phyloP scores from a whole-genome alignment of 176 grass and related monocot genomes.

The Phoenix roebelenii region DNA sequence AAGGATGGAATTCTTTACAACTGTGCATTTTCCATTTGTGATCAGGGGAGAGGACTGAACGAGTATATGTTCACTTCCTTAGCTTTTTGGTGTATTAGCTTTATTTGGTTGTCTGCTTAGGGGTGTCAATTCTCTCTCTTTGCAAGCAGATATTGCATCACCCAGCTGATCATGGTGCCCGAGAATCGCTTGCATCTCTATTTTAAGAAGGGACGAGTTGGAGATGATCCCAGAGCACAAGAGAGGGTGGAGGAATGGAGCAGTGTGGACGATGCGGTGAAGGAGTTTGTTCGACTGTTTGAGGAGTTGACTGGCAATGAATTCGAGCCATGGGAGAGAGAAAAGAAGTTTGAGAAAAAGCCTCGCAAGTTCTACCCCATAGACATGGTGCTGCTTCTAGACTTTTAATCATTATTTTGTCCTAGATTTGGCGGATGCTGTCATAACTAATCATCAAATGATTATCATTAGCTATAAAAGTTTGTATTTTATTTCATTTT shows the following conservation, averaged over 20 bases:
- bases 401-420: no score
- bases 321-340: constrained; percentile 73
- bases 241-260: constrained; percentile 68
- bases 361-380: constrained; percentile 61
- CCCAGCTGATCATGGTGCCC: constrained; percentile 66
- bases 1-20: constrained; percentile 79
- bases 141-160: constrained; percentile 40
- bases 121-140: neutral
- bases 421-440: no score
- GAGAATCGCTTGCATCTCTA: constrained; percentile 63
- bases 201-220: constrained; percentile 58
- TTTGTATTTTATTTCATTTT: neutral
- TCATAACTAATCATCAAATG: no score
- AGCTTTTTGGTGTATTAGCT: neutral
- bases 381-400: constrained; percentile 42
- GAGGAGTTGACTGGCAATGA: constrained; percentile 70
- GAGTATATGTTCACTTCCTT: constrained; percentile 28
- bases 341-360: constrained; percentile 74
- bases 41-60: constrained; percentile 38
- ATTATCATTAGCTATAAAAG: no score
- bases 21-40: constrained; percentile 55
- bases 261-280: constrained; percentile 39
- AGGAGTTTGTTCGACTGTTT: constrained; percentile 61
- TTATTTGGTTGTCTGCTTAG: neutral
- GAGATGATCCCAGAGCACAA: constrained; percentile 57